Base-by-base conservation (phyloP, 352 stramenopile species). In the Phytopythium litorale region DNA sequence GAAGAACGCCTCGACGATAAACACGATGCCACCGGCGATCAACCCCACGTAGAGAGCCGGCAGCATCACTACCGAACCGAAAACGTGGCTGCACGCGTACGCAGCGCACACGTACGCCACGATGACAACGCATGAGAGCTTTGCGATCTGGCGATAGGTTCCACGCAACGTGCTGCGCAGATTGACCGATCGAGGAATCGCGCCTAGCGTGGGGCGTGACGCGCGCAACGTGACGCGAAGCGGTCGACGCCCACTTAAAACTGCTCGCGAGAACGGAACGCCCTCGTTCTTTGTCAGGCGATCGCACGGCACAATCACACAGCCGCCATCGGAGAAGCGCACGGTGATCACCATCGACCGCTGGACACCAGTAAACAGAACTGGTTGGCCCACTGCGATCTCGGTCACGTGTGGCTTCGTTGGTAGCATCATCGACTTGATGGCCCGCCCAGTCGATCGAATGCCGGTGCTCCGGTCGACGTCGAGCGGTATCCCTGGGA, bases 71-170 rank as follows among this genome's bases (percentile, higher is more conserved):
- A 75, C 66, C 7, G 73, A 74, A 0, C 71, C 67, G 51, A 90
- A 78, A 7, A 89, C 51, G 38, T 79, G 76, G 32, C 69, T 89
- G 32, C 84, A 73, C 19, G 84, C 66, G 28, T 72, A 87, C 30
- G 77, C 73, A 5, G 58, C 77, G 38, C 52, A 65, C 7, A 82
- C 73, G 53, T 84, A 87, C n/a, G 70, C 73, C 21, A 90, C 45
- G 15, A 88, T 66, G 19, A 92, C 78, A 42, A 73, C 68, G 15
- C 72, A 75, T 38, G 76, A 91, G 42, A 91, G 71, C 65, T 86
- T 84, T 48, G 76, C 72, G 32, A 91, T 75, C 46, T 91, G 78
- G 30, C 76, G 70, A 61, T 90, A 89, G 1, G 79, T 89, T 6
- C 78, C 70, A 6, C 70, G 68, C 11, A 89, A 64, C 11, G 81